Evolutionary conservation across 495 filamentous ascomycete species (phyloP), one percentile per base, ranked within the genome.

Genomic region (Xylaria venustula): DNA sequence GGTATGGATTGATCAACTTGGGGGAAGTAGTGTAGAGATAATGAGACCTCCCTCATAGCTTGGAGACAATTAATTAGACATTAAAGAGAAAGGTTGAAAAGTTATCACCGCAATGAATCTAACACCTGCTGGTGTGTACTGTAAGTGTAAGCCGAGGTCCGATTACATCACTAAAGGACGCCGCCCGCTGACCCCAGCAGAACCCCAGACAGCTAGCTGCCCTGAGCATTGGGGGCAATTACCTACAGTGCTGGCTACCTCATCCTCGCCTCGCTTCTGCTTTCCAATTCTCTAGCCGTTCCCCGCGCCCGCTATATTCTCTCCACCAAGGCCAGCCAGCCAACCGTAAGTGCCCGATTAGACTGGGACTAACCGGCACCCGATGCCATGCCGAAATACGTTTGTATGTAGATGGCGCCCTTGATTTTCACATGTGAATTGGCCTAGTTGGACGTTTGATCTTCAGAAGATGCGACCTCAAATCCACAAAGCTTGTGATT

Each of bases 121-220:
- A n/a, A n/a, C n/a, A n/a, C n/a, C n/a, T 40, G 32, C 17, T 59
- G 40, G 41, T 34, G 49, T 41, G 17, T 26, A 19, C 20, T 30
- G 25, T 20, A 50, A 61, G 44, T 51, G 62, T 57, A 19, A 66
- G 66, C 68, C 68, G 68, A 71, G 68, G 68, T 71, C 66, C 68
- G 64, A 71, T 71, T 71, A 63, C 68, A 71, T 71, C 68, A 71
- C 68, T 55, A 58, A 62, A 56, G n/a, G n/a, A n/a, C n/a, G n/a
- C n/a, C n/a, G n/a, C n/a, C n/a, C n/a, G n/a, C n/a, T n/a, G n/a
- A n/a, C n/a, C n/a, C n/a, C n/a, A n/a, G n/a, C n/a, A n/a, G n/a
- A n/a, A n/a, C n/a, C n/a, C n/a, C n/a, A n/a, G n/a, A n/a, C n/a
- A n/a, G n/a, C n/a, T 4, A 28, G 46, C 30, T 34, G 30, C 4